A percentile compares a stretch with the other conserved stretches of the same genome.
phyloP scores from a whole-genome alignment of 768 basidiomycete genomes.

The Kwoniella sp. region DNA sequence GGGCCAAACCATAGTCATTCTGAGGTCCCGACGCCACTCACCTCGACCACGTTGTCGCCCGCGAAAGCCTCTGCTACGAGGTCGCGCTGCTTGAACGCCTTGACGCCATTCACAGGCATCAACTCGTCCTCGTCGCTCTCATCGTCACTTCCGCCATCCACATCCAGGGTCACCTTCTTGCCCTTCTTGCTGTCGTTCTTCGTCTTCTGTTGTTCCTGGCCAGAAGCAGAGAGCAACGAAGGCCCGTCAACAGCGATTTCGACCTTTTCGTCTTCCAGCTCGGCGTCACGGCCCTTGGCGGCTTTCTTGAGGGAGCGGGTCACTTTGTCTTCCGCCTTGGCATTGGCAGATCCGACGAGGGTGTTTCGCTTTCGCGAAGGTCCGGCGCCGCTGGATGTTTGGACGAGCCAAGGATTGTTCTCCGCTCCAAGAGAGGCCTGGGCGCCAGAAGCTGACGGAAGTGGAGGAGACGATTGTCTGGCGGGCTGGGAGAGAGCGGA shows the following conservation, averaged over 20 bases:
- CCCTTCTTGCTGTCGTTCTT: constrained; percentile 30
- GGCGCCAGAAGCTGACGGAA: constrained; percentile 9
- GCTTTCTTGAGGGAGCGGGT: constrained; percentile 74
- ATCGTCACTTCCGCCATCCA: constrained; percentile 62
- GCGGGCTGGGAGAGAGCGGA: constrained; percentile 19
- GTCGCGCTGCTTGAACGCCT: constrained; percentile 85
- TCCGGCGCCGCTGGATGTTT: constrained; percentile 58
- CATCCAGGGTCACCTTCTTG: constrained; percentile 40
- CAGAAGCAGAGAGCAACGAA: background rate
- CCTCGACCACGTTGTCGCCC: constrained; percentile 88
- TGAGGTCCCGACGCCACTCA: constrained; percentile 59
- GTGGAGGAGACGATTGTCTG: constrained; percentile 34
- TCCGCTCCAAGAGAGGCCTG: constrained; percentile 22
- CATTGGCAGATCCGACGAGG: constrained; percentile 61
- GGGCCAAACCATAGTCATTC: background rate
- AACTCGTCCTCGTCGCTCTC: constrained; percentile 60
- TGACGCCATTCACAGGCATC: constrained; percentile 55
- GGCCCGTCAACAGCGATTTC: constrained; percentile 67
- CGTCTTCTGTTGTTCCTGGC: background rate
- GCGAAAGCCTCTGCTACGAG: constrained; percentile 94
- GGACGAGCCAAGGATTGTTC: constrained; percentile 80
- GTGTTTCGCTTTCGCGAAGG: constrained; percentile 72
- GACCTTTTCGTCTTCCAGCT: constrained; percentile 78
- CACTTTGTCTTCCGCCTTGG: constrained; percentile 66
- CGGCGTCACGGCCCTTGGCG: constrained; percentile 68